These are phyloP conservation scores for Entomortierella parvispora DNA, from an alignment of 192 early-diverging fungal species.

Conservation along the genomic window DNA sequence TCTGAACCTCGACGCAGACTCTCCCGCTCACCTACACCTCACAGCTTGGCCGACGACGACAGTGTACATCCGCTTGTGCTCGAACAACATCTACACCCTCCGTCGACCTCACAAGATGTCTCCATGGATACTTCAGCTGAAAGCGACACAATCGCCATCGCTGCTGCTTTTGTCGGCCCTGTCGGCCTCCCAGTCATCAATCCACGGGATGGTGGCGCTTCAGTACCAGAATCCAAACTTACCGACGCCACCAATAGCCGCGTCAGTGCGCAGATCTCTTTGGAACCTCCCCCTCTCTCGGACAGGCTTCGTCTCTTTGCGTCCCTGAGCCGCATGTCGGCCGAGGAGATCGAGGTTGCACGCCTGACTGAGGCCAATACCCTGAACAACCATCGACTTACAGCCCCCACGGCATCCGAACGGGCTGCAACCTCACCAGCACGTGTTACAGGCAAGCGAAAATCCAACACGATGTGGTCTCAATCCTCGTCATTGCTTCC, in stretches of 20 bases:
- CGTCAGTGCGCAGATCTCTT: too few species aligned
- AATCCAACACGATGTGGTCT: background rate
- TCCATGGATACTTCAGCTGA: too few species aligned
- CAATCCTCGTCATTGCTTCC: too few species aligned
- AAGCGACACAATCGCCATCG: too few species aligned
- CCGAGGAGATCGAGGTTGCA: constrained; percentile 17
- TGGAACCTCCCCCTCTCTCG: background rate
- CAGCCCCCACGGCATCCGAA: background rate
- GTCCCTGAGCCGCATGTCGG: background rate
- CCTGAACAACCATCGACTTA: constrained; percentile 8
- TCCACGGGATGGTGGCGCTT: too few species aligned
- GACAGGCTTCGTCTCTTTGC: constrained; percentile 1
- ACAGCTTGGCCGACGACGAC: background rate
- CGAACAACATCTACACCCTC: background rate
- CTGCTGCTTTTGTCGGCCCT: too few species aligned
- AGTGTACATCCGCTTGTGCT: background rate
- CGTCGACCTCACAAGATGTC: too few species aligned
- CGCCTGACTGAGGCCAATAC: constrained; percentile 26
- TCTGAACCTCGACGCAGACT: background rate
- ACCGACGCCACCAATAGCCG: too few species aligned
- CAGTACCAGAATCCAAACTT: too few species aligned
- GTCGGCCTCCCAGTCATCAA: too few species aligned
- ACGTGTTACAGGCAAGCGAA: background rate
- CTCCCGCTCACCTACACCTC: constrained; percentile 18
- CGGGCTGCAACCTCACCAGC: too few species aligned